Evolutionary conservation across 495 filamentous ascomycete genomes (phyloP).

Genomic region (Rhypophila decipiens): DNA sequence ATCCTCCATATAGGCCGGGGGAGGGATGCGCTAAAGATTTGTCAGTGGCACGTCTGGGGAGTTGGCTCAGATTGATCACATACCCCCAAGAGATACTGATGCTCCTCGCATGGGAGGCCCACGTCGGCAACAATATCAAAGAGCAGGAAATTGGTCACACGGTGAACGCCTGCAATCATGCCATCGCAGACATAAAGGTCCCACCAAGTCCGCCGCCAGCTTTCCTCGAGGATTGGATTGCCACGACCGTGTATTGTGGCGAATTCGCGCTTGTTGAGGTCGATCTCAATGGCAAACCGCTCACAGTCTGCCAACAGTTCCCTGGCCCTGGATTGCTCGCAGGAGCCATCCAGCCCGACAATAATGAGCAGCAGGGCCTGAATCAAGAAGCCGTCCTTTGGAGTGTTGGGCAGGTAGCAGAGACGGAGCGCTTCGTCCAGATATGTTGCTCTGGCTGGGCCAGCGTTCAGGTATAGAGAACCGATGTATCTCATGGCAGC

Average conservation of each 20-base stretch:
- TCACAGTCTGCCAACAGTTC: constrained; percentile 62
- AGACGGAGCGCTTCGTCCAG: constrained; percentile 53
- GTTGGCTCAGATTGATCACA: constrained; percentile 14
- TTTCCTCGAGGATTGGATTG: constrained; percentile 54
- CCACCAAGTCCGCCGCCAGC: constrained; percentile 87
- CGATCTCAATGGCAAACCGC: constrained; percentile 65
- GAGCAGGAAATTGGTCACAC: constrained; percentile 51
- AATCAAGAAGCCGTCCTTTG: constrained; percentile 60
- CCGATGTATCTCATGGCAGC: constrained; percentile 67
- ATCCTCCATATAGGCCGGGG: constrained; percentile 56
- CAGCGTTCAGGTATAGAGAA: constrained; percentile 52
- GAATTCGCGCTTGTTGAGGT: constrained; percentile 58
- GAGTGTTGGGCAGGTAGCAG: constrained; percentile 40
- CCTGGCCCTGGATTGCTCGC: constrained; percentile 58
- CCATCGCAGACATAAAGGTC: constrained; percentile 78
- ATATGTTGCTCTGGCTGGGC: constrained; percentile 42
- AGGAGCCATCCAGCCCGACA: constrained; percentile 70
- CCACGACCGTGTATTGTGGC: constrained; percentile 40
- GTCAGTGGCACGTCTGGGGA: constrained; percentile 1
- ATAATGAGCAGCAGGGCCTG: constrained; percentile 73
- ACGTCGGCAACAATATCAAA: constrained; percentile 52
- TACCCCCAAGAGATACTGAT: constrained; percentile 60
- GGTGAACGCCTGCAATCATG: constrained; percentile 52
- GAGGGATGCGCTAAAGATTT: constrained; percentile 51
- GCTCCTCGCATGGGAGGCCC: constrained; percentile 70